These are phyloP conservation scores for Sesbania bispinosa DNA, from an alignment of 306 rosid species.

Conservation along the genomic window DNA sequence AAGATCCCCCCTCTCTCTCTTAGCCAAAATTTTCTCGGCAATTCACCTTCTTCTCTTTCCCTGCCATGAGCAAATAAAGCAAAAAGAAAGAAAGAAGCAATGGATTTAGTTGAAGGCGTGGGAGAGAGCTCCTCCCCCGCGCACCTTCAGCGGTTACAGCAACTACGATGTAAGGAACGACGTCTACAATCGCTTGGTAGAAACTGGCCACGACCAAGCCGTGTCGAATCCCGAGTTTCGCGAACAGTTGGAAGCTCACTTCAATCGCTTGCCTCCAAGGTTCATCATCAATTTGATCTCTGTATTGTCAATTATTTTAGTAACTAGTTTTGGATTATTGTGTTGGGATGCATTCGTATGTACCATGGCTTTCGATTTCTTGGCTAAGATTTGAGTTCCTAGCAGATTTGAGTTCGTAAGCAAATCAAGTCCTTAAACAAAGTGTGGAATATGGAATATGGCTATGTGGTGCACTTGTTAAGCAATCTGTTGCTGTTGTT, in stretches of 20 bases:
- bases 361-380: not conserved
- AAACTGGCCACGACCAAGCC: slow-evolving; percentile 62
- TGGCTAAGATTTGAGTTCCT: slow-evolving; percentile 6
- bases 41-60: too few relatives aligned
- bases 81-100: too few relatives aligned
- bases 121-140: slow-evolving; percentile 98
- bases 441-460: not conserved
- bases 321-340: not conserved
- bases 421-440: not conserved
- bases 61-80: too few relatives aligned
- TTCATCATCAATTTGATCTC: not conserved
- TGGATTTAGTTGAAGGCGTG: slow-evolving; percentile 93
- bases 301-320: not conserved
- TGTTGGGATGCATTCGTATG: not conserved
- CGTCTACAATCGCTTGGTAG: slow-evolving; percentile 72
- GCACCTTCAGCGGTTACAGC: slow-evolving; percentile 58
- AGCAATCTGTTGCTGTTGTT: slow-evolving; percentile 24
- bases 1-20: too few relatives aligned
- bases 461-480: slow-evolving; percentile 21
- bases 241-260: slow-evolving; percentile 82
- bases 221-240: slow-evolving; percentile 69
- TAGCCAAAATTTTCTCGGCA: too few relatives aligned
- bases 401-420: too few relatives aligned
- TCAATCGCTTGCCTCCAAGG: slow-evolving; percentile 96
- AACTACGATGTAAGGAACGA: slow-evolving; percentile 73